Percentiles rank a stretch among this genome's conserved stretches.
Conservation (phyloP, 768 basidiomycete genomes). For the Trametes elegans region DNA sequence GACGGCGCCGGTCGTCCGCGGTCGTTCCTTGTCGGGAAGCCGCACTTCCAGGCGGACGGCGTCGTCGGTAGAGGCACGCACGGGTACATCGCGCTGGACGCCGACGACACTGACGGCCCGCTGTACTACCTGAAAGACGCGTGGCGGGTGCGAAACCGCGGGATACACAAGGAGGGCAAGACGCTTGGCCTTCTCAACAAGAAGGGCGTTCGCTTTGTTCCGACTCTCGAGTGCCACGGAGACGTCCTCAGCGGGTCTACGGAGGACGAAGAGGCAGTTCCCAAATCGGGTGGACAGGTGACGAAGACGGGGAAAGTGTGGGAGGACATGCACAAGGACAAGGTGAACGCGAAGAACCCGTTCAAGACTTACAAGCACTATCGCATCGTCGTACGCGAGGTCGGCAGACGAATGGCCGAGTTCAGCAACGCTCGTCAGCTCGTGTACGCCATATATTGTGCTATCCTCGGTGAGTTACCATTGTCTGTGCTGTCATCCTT, state of each 20-base stretch:
- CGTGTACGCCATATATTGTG: background rate
- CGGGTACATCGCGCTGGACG: constrained; percentile 17
- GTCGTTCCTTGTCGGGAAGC: constrained; percentile 8
- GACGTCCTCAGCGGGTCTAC: too few relatives aligned
- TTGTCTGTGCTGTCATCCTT: background rate
- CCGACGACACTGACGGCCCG: background rate
- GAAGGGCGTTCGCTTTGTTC: too few relatives aligned
- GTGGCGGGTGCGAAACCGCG: constrained; percentile 2
- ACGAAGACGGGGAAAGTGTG: too few relatives aligned
- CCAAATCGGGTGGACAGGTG: too few relatives aligned
- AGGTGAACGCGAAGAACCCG: background rate
- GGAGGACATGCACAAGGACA: background rate
- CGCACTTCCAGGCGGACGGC: background rate
- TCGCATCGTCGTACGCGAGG: background rate
- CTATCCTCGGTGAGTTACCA: background rate
- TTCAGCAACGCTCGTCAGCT: background rate
- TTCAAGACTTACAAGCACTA: background rate
- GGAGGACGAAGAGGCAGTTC: too few relatives aligned
- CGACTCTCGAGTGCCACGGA: too few relatives aligned
- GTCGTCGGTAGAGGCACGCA: constrained; percentile 8
- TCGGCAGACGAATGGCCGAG: background rate
- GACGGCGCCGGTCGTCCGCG: background rate
- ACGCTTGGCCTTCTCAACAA: too few relatives aligned
- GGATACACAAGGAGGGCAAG: constrained; percentile 1
- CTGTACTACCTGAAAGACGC: constrained; percentile 14